A percentile compares a stretch with the other conserved stretches of the same genome.
These are phyloP conservation scores for Torulaspora maleeae DNA, from an alignment of 805 yeast species.

Conservation along the genomic window DNA sequence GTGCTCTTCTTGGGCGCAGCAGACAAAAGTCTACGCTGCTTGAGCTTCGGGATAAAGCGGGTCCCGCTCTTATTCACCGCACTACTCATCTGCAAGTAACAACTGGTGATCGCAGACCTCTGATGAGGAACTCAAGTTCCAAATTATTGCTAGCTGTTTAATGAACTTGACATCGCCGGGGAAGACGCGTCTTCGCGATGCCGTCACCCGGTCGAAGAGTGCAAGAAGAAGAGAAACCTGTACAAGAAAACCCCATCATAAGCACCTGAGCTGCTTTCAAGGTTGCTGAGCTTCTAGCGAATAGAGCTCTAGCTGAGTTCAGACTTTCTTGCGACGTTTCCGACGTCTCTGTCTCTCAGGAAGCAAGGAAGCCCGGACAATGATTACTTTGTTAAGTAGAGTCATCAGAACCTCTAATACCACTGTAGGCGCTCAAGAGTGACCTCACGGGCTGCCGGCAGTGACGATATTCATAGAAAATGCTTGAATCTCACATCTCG, in stretches of 20 bases:
- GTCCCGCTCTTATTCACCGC: constrained; percentile 49
- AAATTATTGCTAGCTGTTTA: no score
- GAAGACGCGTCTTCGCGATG: background rate
- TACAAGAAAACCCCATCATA: no score
- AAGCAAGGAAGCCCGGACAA: no score
- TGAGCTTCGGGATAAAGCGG: constrained; percentile 60
- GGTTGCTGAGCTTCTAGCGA: background rate
- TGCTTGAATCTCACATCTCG: background rate
- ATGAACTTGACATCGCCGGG: no score
- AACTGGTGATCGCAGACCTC: background rate
- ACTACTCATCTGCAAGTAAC: constrained; percentile 31
- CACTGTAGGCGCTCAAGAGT: no score
- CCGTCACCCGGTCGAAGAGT: background rate
- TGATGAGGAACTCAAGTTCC: background rate
- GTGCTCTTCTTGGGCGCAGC: constrained; percentile 29
- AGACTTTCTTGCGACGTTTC: no score
- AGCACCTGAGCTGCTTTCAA: background rate
- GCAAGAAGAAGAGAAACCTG: no score
- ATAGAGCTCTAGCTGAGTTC: no score
- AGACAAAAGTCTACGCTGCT: constrained; percentile 38
- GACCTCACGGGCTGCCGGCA: no score
- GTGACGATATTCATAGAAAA: background rate
- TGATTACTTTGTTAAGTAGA: no score
- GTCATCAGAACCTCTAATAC: no score
- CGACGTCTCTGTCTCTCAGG: no score